Percentiles rank a stretch among this genome's conserved stretches.
Evolutionary conservation across 495 filamentous ascomycete genomes (phyloP).

Genomic region (Penicillium pulvis): DNA sequence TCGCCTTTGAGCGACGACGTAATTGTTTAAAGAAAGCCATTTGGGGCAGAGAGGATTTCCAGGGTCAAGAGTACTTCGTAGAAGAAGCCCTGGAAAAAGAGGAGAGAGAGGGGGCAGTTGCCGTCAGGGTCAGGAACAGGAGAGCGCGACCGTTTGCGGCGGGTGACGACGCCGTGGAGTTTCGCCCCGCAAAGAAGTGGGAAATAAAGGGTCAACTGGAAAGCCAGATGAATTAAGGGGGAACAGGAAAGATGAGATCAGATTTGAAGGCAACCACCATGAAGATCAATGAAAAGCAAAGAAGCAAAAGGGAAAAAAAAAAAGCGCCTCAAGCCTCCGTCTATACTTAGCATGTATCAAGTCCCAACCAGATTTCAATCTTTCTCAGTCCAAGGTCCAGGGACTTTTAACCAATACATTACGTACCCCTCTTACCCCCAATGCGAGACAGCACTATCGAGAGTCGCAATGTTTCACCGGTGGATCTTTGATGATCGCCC

Average conservation of each 20-base stretch:
- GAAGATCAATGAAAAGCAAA: not conserved
- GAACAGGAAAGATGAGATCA: conserved; percentile 10
- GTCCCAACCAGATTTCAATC: not conserved
- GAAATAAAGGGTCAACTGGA: not conserved
- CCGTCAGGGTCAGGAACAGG: conserved; percentile 25
- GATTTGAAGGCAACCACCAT: not conserved
- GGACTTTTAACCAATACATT: conserved; percentile 9
- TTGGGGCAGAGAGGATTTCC: conserved; percentile 14
- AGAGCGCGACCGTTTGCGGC: conserved; percentile 46
- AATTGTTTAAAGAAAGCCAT: conserved; percentile 78
- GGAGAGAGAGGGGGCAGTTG: conserved; percentile 14
- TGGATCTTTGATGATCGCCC: conserved; percentile 29
- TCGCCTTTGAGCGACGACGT: conserved; percentile 70
- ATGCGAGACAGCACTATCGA: conserved; percentile 2
- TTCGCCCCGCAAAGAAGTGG: conserved; percentile 23
- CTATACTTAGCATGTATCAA: conserved; percentile 5
- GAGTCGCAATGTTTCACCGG: conserved; percentile 33
- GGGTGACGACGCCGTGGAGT: conserved; percentile 30
- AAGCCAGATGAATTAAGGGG: conserved; percentile 1
- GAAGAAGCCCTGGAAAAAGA: not conserved
- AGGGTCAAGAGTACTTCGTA: conserved; percentile 11
- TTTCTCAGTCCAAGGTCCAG: not conserved
- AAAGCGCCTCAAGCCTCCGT: not conserved
- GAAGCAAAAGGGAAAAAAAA: not conserved
- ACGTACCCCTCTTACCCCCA: conserved; percentile 21